A percentile compares a stretch with the other conserved stretches of the same genome.
Conservation (phyloP, 164 flowering plant species). For the Tinospora cordifolia region DNA sequence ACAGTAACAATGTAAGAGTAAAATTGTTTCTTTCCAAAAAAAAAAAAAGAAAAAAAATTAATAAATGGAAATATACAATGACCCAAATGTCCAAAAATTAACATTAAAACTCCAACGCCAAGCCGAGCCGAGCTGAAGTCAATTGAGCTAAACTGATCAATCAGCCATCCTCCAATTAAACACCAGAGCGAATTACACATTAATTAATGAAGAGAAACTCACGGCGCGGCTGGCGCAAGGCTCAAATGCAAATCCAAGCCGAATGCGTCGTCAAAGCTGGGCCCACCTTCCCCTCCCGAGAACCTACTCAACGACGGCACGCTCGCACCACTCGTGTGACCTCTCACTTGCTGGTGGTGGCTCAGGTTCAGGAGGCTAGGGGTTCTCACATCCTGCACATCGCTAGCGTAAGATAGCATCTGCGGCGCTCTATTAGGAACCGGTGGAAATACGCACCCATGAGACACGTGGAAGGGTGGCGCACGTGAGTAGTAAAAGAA, state of each 20-base stretch:
- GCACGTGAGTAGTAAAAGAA: slow-evolving; percentile 55
- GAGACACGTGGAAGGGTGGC: slow-evolving; percentile 47
- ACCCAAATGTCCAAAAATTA: slow-evolving; percentile 7
- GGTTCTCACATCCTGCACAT: slow-evolving; percentile 19
- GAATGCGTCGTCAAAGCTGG: slow-evolving; percentile 40
- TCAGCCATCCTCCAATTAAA: background rate
- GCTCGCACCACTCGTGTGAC: slow-evolving; percentile 14
- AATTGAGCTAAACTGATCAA: background rate
- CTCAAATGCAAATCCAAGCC: slow-evolving; percentile 89
- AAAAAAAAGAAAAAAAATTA: slow-evolving; percentile 12
- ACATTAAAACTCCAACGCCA: background rate
- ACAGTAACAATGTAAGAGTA: background rate
- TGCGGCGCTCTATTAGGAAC: slow-evolving; percentile 14
- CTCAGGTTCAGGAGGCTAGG: slow-evolving; percentile 20
- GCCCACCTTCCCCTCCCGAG: slow-evolving; percentile 41
- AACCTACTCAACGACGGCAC: slow-evolving; percentile 51
- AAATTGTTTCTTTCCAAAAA: slow-evolving; percentile 8
- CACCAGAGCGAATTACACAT: background rate
- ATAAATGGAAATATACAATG: slow-evolving; percentile 15
- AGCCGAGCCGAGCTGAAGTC: slow-evolving; percentile 6
- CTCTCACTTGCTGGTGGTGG: slow-evolving; percentile 8
- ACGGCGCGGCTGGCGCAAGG: slow-evolving; percentile 70
- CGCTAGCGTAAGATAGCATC: slow-evolving; percentile 17
- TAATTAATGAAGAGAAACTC: slow-evolving; percentile 9
- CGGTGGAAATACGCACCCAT: slow-evolving; percentile 46